These are phyloP conservation scores for Oryza brachyantha DNA, from an alignment of 176 grass and related monocot genomes.

Conservation along the genomic window DNA sequence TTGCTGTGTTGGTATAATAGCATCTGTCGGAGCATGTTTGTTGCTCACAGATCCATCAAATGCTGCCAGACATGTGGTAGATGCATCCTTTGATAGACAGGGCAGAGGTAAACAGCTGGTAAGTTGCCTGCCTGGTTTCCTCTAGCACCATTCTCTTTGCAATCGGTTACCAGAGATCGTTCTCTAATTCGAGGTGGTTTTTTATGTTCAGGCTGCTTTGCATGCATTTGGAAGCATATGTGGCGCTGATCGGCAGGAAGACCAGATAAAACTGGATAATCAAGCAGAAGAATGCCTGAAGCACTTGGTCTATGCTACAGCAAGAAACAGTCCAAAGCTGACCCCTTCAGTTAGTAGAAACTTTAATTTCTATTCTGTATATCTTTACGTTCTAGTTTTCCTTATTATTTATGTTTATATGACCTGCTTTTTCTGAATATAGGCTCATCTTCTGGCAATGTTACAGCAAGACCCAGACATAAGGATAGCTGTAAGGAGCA, in stretches of 20 bases:
- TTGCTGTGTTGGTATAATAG: slow-evolving; percentile 39
- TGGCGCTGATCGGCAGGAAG: slow-evolving; percentile 62
- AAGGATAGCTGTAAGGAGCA: slow-evolving; percentile 74
- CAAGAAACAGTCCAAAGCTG: slow-evolving; percentile 75
- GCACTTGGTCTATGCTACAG: slow-evolving; percentile 57
- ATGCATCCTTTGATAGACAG: slow-evolving; percentile 62
- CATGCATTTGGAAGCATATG: slow-evolving; percentile 91
- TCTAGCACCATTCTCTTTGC: background rate
- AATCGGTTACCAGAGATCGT: slow-evolving; percentile 8
- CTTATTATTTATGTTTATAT: slow-evolving; percentile 21
- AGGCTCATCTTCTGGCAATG: slow-evolving; percentile 80
- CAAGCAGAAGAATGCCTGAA: slow-evolving; percentile 65
- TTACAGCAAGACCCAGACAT: slow-evolving; percentile 75
- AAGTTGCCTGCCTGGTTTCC: slow-evolving; percentile 24
- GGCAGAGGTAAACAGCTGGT: slow-evolving; percentile 85
- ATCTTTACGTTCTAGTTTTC: slow-evolving; percentile 12
- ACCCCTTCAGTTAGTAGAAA: slow-evolving; percentile 63
- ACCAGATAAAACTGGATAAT: slow-evolving; percentile 51
- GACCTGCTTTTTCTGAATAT: slow-evolving; percentile 9
- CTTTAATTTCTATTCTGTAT: slow-evolving; percentile 20
- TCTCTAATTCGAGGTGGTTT: background rate
- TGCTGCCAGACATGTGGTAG: slow-evolving; percentile 52
- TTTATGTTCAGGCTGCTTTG: slow-evolving; percentile 66
- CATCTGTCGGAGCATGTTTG: slow-evolving; percentile 67
- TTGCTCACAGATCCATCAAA: slow-evolving; percentile 53